Conservation (phyloP, 371 early-diverging fungal species). For the Mucor plumbeus region DNA sequence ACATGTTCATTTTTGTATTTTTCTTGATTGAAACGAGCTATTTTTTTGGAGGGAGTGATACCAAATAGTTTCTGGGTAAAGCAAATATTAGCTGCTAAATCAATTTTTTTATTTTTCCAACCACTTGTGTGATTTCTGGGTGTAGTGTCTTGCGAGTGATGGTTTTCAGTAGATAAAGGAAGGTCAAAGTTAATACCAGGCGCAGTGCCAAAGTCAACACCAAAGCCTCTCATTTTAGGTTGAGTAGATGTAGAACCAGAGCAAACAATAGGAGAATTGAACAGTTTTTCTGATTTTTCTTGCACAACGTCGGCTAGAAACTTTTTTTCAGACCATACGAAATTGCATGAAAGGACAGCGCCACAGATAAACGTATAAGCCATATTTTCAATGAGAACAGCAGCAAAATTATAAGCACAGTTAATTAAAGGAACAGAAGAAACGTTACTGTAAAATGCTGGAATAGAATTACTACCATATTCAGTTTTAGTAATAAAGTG, state of each 20-base stretch:
- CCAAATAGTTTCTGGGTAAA: not conserved
- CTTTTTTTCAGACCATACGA: conserved; percentile 5
- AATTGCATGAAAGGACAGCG: conserved; percentile 6
- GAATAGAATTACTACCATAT: not conserved
- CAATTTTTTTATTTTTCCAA: not conserved
- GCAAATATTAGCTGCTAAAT: not conserved
- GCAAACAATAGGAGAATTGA: not conserved
- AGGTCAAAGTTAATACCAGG: not conserved
- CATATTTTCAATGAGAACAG: not conserved
- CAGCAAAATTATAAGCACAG: not conserved
- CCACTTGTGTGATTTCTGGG: too few species aligned
- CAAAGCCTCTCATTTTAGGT: conserved; percentile 14
- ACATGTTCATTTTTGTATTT: not conserved
- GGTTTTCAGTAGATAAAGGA: not conserved
- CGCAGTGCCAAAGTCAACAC: conserved; percentile 16
- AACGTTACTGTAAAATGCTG: not conserved
- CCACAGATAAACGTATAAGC: not conserved
- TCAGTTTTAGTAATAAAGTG: not conserved
- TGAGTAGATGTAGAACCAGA: not conserved
- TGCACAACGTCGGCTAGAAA: not conserved
- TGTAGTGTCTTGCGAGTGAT: too few species aligned
- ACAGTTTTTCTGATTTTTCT: not conserved
- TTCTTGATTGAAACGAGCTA: too few species aligned
- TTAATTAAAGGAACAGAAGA: not conserved
- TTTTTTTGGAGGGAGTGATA: too few species aligned